phyloP scores from a whole-genome alignment of 2,329 filamentous ascomycete genomes.

The Colletotrichum caudatum region DNA sequence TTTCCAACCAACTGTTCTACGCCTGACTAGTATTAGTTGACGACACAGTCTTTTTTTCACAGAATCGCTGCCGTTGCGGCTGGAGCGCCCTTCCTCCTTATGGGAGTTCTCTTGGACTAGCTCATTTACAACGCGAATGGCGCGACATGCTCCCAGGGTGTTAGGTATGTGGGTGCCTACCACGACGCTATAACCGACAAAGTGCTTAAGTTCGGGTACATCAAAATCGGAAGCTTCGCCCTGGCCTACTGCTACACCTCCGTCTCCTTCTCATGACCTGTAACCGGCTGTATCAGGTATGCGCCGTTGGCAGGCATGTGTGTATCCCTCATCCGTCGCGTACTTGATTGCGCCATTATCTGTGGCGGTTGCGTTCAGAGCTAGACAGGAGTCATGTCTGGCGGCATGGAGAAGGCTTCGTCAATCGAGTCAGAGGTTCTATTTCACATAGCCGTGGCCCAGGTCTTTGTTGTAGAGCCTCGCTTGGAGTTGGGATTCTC shows the following conservation, averaged over 20 bases:
- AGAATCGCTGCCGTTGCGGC: conserved; percentile 58
- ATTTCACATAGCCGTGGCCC: conserved; percentile 65
- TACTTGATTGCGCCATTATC: conserved; percentile 65
- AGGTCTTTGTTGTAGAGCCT: conserved; percentile 65
- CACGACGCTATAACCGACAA: conserved; percentile 58
- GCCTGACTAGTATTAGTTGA: conserved; percentile 42
- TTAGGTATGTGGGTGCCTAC: conserved; percentile 40
- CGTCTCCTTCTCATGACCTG: conserved; percentile 72
- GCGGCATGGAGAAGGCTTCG: conserved; percentile 62
- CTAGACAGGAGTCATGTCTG: conserved; percentile 57
- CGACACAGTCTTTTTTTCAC: conserved; percentile 37
- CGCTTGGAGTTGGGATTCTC: conserved; percentile 68
- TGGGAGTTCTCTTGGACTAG: conserved; percentile 67
- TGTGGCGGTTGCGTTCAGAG: conserved; percentile 64
- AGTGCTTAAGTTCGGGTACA: conserved; percentile 68
- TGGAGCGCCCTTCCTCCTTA: conserved; percentile 65
- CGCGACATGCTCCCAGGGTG: conserved; percentile 55
- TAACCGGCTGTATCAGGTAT: conserved; percentile 71
- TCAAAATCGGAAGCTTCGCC: conserved; percentile 68
- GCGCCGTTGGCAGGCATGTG: conserved; percentile 68
- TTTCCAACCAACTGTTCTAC: conserved; percentile 25
- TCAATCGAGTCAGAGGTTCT: conserved; percentile 68
- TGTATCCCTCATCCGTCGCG: conserved; percentile 65
- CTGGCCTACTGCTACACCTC: conserved; percentile 70
- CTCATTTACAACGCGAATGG: conserved; percentile 66